phyloP scores from a whole-genome alignment of 345 rosid genomes.

The Brassica nigra region DNA sequence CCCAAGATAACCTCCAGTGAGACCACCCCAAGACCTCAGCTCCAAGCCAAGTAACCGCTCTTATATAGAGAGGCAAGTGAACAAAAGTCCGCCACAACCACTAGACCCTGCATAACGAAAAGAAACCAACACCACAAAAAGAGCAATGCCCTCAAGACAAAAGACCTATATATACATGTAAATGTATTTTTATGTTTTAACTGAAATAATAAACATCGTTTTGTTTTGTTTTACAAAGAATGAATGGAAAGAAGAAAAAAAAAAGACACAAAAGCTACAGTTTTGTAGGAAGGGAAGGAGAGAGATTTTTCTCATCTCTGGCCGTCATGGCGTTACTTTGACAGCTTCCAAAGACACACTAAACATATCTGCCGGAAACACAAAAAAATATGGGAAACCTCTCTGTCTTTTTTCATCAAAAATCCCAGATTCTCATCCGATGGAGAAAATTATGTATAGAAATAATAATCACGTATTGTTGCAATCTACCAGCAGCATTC shows the following conservation, averaged over 20 bases:
- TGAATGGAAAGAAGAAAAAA: background rate
- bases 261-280: conserved; percentile 1
- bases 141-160: background rate
- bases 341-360: conserved; percentile 32
- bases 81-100: background rate
- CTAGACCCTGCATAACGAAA: background rate
- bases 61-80: background rate
- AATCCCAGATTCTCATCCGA: conserved; percentile 22
- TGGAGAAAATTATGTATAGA: conserved; percentile 20
- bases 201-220: conserved; percentile 15
- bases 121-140: background rate
- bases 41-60: background rate
- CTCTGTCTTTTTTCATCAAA: background rate
- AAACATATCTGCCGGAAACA: conserved; percentile 29
- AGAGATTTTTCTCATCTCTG: conserved; percentile 15
- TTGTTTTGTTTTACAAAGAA: conserved; percentile 29
- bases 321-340: conserved; percentile 37
- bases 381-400: background rate
- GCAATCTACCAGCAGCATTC: conserved; percentile 29
- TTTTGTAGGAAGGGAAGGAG: conserved; percentile 29
- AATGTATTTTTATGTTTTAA: background rate
- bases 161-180: background rate
- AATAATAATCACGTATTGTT: conserved; percentile 19
- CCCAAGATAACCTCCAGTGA: background rate
- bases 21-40: background rate